Base-by-base conservation (phyloP, 306 rosid genomes). In the Glycyrrhiza uralensis region DNA sequence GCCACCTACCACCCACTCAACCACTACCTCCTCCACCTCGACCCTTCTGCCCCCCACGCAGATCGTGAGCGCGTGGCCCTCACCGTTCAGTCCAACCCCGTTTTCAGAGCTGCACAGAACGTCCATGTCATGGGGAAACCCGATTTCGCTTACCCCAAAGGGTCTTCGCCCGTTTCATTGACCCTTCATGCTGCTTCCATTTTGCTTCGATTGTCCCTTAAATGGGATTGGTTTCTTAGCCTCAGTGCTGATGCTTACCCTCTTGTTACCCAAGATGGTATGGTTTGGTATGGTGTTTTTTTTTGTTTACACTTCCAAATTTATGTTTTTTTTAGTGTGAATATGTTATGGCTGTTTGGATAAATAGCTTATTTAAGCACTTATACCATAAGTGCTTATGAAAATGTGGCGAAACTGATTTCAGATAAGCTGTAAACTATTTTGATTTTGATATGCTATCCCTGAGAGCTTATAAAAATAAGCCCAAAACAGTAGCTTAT, bases 261-360 rank as follows among this genome's bases (percentile, higher is more conserved):
- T 28, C 91, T 94, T 36, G 88, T 94, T 13, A 88, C 91, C 1
- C 99, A 92, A 76, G 97, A 94, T 58, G 97, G 97, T 94, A 89
- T 12, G 66, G 74, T 30, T 36, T 58, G 75, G 68, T 32, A 42
- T 79, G 55, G 5, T 57, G 2, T 3, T 65, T 55, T 0, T 35
- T 58, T 50, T 64, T 35, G 23, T 30, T 41, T 5, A 4, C 11
- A 9, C 44, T 39, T 47, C 2, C 4, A 24, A 5, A 61, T 20
- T 7, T 28, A 6, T 76, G 3, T 61, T 28, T 39, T 38, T n/a
- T n/a, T n/a, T n/a, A n/a, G n/a, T n/a, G n/a, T 46, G 18, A 30
- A 6, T 44, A 33, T 71, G 14, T 41, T 55, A 4, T 22, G n/a
- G n/a, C n/a, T n/a, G n/a, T n/a, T n/a, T n/a, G n/a, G n/a, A n/a